Evolutionary conservation across 2,329 filamentous ascomycete species (phyloP).

Genomic region (Ascochyta clinopodiicola): DNA sequence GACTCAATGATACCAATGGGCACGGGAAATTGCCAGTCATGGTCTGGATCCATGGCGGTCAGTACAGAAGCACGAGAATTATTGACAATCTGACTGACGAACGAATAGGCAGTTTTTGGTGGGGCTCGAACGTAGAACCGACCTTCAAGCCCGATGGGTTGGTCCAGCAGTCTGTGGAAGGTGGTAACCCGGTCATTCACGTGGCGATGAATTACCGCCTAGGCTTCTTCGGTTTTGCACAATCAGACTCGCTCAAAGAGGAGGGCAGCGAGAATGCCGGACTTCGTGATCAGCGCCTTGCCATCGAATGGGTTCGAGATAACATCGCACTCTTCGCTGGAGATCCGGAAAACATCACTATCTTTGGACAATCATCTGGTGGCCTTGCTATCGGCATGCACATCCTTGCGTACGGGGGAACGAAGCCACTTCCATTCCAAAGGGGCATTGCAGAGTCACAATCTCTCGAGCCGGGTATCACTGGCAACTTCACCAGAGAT

Average conservation of each 20-base stretch:
- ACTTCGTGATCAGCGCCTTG: slow-evolving; percentile 48
- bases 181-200: slow-evolving; percentile 49
- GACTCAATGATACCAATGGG: slow-evolving; percentile 40
- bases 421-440: slow-evolving; percentile 38
- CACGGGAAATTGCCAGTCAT: slow-evolving; percentile 58
- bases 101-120: slow-evolving; percentile 30
- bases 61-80: slow-evolving; percentile 47
- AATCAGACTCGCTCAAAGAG: slow-evolving; percentile 39
- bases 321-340: slow-evolving; percentile 47
- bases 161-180: slow-evolving; percentile 55
- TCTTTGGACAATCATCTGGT: slow-evolving; percentile 50
- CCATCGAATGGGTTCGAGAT: slow-evolving; percentile 50
- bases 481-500: slow-evolving; percentile 55
- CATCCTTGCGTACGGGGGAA: slow-evolving; percentile 43
- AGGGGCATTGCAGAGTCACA: slow-evolving; percentile 53
- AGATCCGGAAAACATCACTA: slow-evolving; percentile 45
- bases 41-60: slow-evolving; percentile 64
- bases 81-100: not conserved
- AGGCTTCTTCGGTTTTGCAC: slow-evolving; percentile 50
- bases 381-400: slow-evolving; percentile 43
- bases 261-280: slow-evolving; percentile 48
- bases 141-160: slow-evolving; percentile 54
- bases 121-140: slow-evolving; percentile 42
- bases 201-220: slow-evolving; percentile 48
- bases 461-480: slow-evolving; percentile 59